A percentile compares a stretch with the other conserved stretches of the same genome.
phyloP scores from a whole-genome alignment of 805 yeast genomes.

The Starmerella sp. region DNA sequence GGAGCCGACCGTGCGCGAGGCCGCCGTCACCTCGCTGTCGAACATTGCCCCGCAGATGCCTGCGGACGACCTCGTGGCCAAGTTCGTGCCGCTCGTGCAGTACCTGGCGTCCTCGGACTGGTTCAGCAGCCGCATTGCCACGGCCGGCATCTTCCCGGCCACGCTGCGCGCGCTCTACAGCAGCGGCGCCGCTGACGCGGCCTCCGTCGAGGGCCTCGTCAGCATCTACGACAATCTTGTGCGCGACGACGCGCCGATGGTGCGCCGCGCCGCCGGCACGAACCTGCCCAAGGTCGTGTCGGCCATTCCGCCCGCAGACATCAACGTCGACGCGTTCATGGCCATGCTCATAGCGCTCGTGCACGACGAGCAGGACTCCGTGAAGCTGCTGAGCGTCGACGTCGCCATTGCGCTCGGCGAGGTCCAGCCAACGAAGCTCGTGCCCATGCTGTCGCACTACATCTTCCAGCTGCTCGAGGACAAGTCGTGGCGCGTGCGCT shows the following conservation, averaged over 20 bases:
- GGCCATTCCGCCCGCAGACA: constrained; percentile 30
- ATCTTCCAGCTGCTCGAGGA: constrained; percentile 68
- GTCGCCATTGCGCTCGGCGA: constrained; percentile 67
- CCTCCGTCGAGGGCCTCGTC: constrained; percentile 40
- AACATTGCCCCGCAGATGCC: constrained; percentile 53
- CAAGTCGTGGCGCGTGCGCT: constrained; percentile 96
- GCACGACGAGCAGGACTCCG: constrained; percentile 87
- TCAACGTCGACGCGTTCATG: constrained; percentile 35
- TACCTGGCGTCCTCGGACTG: constrained; percentile 79
- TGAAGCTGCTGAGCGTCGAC: constrained; percentile 79
- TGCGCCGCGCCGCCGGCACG: constrained; percentile 84
- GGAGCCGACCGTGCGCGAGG: constrained; percentile 92
- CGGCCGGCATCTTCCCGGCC: constrained; percentile 75
- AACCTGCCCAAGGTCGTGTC: constrained; percentile 67
- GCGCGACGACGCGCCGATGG: constrained; percentile 95
- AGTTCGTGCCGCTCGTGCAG: constrained; percentile 65
- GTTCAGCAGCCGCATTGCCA: constrained; percentile 87
- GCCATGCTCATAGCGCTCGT: constrained; percentile 70
- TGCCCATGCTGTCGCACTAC: constrained; percentile 29
- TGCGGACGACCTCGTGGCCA: constrained; percentile 46
- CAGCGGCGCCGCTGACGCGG: not conserved
- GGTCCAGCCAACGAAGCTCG: constrained; percentile 21
- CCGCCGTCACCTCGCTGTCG: constrained; percentile 79
- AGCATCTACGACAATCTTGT: constrained; percentile 58
- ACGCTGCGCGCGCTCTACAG: constrained; percentile 34